A percentile compares a stretch with the other conserved stretches of the same genome.
Evolutionary conservation across 306 rosid genomes (phyloP).

Genomic region (Inga laurina): DNA sequence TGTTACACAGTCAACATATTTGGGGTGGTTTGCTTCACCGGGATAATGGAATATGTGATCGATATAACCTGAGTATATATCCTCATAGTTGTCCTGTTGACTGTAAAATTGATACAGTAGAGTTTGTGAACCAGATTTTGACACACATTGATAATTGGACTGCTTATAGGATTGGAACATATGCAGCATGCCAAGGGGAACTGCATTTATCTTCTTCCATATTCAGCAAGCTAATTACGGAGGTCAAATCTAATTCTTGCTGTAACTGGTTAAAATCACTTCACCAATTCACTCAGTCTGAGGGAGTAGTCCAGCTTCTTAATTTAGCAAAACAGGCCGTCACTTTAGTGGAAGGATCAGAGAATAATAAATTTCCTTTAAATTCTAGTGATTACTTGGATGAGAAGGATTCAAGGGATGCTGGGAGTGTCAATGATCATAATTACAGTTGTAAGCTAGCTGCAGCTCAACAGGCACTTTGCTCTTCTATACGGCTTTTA

Average conservation of each 20-base stretch:
- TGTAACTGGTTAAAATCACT: conserved; percentile 53
- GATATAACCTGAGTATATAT: conserved; percentile 18
- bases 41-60: conserved; percentile 18
- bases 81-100: conserved; percentile 31
- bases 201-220: conserved; percentile 46
- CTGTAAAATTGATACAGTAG: conserved; percentile 35
- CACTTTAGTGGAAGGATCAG: conserved; percentile 34
- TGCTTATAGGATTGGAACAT: conserved; percentile 51
- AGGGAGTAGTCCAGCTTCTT: conserved; percentile 37
- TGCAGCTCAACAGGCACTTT: conserved; percentile 44
- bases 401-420: conserved; percentile 30
- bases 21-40: conserved; percentile 44
- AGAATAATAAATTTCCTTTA: conserved; percentile 34
- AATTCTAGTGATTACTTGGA: conserved; percentile 13
- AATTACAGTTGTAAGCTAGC: conserved; percentile 36
- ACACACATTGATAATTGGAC: conserved; percentile 45
- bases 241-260: conserved; percentile 44
- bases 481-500: conserved; percentile 54
- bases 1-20: conserved; percentile 45
- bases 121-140: conserved; percentile 42
- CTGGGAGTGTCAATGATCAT: conserved; percentile 21
- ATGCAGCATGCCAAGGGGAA: conserved; percentile 59
- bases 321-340: conserved; percentile 37
- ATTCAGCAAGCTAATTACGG: conserved; percentile 40
- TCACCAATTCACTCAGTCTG: conserved; percentile 51